Base-by-base conservation (phyloP, 2,329 filamentous ascomycete species). In the Dothistroma septosporum region DNA sequence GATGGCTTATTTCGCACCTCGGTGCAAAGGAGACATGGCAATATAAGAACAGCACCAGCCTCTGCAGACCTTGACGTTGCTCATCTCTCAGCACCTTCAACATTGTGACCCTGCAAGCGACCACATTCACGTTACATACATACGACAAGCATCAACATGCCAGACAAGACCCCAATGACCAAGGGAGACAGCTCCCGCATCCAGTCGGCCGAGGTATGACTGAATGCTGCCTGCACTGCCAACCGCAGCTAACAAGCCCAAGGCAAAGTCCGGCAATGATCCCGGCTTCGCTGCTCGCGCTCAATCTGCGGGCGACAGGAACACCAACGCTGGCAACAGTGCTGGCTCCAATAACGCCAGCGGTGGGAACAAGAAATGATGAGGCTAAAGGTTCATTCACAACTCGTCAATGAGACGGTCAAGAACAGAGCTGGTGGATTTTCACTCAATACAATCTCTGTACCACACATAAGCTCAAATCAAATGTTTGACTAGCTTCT, bases 251-350 rank as follows among this genome's bases (percentile, higher is more conserved):
- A 16, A 52, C 33, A 16, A 16, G 3, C 7, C 16, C 10, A 47
- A 64, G 63, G 63, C 61, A 56, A 63, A 63, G 31, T 48, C 48
- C 14, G 63, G 61, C 41, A 63, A 63, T n/a, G 61, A 65, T 35
- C 52, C 50, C 6, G 61, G 58, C 11, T 65, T 63, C 48, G 59
- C 61, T 4, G 50, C 59, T 44, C 63, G 63, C 33, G 63, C 63
- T 52, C 63, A 65, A 61, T 52, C 58, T 33, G 59, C 63, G 12
- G 64, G 47, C 1, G 61, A 80, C 76, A 61, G 69, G 68, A 47
- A 73, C 49, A 59, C 47, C 10, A 66, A 53, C 46, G 32, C 61
- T 46, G 59, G 32, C 5, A 44, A 35, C 50, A 58, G 59, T 14
- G 46, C 35, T 48, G 47, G 56, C 22, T 46, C 59, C n/a, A 56